phyloP scores from a whole-genome alignment of 2,329 filamentous ascomycete species.

The Fusarium sp. region DNA sequence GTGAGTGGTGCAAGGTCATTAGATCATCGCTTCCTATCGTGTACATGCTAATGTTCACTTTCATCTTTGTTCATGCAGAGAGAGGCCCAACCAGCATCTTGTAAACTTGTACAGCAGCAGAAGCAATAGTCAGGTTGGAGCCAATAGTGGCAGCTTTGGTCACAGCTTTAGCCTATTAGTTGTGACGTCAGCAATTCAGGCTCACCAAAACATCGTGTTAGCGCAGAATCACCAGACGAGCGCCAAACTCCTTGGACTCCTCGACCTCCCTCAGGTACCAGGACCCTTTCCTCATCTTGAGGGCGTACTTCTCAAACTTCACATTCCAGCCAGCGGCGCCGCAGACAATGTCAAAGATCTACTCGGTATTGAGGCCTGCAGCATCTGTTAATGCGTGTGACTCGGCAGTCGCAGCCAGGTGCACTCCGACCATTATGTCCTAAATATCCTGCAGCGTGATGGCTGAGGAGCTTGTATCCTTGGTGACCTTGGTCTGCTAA shows the following conservation, averaged over 20 bases:
- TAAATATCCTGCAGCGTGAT: background rate
- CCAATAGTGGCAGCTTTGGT: background rate
- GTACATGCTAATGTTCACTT: too few species aligned
- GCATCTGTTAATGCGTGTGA: background rate
- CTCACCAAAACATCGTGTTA: background rate
- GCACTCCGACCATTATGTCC: background rate
- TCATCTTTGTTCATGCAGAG: background rate
- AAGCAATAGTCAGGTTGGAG: background rate
- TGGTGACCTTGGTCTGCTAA: background rate
- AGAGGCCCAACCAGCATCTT: background rate
- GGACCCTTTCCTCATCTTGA: background rate
- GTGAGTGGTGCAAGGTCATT: too few species aligned
- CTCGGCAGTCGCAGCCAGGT: background rate
- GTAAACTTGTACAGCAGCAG: background rate
- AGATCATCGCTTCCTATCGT: too few species aligned
- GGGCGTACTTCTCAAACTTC: background rate
- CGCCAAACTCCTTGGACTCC: background rate
- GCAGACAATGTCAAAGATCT: background rate
- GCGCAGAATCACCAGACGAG: background rate
- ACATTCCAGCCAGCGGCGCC: background rate
- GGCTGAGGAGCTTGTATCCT: background rate
- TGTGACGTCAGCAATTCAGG: background rate
- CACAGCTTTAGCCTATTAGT: background rate
- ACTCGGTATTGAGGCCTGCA: background rate
- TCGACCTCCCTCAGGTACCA: background rate